These are phyloP conservation scores for Kwoniella pini DNA, from an alignment of 768 basidiomycete genomes.

Conservation along the genomic window DNA sequence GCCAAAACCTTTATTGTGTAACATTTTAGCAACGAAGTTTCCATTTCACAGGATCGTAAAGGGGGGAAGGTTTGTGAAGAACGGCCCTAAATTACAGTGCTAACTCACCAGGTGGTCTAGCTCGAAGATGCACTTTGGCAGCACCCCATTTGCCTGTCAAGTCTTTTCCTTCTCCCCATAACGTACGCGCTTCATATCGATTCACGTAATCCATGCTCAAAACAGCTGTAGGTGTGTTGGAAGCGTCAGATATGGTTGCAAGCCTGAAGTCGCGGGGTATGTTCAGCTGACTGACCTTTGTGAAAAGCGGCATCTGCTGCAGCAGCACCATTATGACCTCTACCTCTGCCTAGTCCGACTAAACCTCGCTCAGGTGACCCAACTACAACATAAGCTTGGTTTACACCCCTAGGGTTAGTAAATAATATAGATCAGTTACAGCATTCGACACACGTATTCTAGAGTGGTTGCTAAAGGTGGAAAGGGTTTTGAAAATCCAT, in stretches of 20 bases:
- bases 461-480: no score
- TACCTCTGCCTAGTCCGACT: slow-evolving; percentile 52
- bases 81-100: no score
- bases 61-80: no score
- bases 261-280: slow-evolving; percentile 45
- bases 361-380: slow-evolving; percentile 53
- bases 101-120: slow-evolving; percentile 56
- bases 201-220: slow-evolving; percentile 89
- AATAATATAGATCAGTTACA: slow-evolving; percentile 25
- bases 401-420: slow-evolving; percentile 33
- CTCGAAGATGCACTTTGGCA: slow-evolving; percentile 73
- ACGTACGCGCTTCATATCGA: slow-evolving; percentile 90
- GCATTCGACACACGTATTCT: no score
- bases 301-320: slow-evolving; percentile 49
- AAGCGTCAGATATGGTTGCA: no score
- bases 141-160: slow-evolving; percentile 80
- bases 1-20: slow-evolving; percentile 80
- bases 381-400: slow-evolving; percentile 39
- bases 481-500: no score
- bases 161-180: slow-evolving; percentile 71
- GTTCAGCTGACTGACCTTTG: slow-evolving; percentile 36
- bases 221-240: slow-evolving; percentile 64
- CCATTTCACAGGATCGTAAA: no score
- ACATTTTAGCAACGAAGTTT: no score
- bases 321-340: slow-evolving; percentile 36